Evolutionary conservation across 2,329 filamentous ascomycete genomes (phyloP).

Genomic region (Aquanectria penicillioides): DNA sequence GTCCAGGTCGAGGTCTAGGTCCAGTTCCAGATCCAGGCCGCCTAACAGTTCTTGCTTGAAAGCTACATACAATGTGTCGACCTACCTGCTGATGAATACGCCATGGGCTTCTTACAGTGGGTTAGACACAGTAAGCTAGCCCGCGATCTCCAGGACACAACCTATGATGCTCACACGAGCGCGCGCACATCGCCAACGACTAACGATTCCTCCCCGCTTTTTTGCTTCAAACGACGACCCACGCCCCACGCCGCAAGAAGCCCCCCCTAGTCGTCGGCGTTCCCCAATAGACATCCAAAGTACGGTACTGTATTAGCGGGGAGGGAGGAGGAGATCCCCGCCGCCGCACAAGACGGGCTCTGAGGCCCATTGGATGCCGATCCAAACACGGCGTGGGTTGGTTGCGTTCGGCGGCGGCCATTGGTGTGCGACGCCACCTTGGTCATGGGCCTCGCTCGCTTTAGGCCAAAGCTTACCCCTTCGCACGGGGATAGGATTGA

Average conservation of each 20-base stretch:
- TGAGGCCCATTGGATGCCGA: slow-evolving; percentile 5
- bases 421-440: slow-evolving; percentile 11
- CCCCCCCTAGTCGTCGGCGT: not conserved
- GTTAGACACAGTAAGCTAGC: not conserved
- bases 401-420: not conserved
- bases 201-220: not conserved
- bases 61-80: too few relatives aligned
- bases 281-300: not conserved
- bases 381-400: not conserved
- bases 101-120: too few relatives aligned
- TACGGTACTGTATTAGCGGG: not conserved
- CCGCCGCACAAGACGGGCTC: not conserved
- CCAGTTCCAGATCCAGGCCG: too few relatives aligned
- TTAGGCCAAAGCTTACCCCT: slow-evolving; percentile 18
- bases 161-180: slow-evolving; percentile 6
- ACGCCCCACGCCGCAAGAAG: not conserved
- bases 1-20: too few relatives aligned
- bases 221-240: not conserved
- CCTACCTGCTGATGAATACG: too few relatives aligned
- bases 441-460: slow-evolving; percentile 15
- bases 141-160: not conserved
- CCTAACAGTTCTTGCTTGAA: too few relatives aligned
- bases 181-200: not conserved
- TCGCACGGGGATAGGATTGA: not conserved
- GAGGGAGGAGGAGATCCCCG: not conserved